Percentiles rank a stretch among this genome's conserved stretches.
phyloP scores from a whole-genome alignment of 495 filamentous ascomycete species.

The Letharia columbiana region DNA sequence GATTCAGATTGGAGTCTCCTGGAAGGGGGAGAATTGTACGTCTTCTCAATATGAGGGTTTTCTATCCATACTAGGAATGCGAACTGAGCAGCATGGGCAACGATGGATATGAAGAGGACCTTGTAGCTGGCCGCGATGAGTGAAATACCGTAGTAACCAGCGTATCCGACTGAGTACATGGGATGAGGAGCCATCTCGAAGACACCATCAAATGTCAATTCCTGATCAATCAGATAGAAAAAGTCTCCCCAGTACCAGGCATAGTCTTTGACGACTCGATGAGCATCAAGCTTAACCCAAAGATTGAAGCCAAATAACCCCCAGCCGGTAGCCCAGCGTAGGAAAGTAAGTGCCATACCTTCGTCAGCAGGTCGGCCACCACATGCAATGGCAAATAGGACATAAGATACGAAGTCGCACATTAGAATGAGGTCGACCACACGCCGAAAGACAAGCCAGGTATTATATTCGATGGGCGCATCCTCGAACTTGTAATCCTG shows the following conservation, averaged over 20 bases:
- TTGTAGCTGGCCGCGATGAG: constrained; percentile 97
- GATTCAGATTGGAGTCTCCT: constrained; percentile 45
- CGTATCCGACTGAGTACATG: constrained; percentile 98
- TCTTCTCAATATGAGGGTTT: constrained; percentile 97
- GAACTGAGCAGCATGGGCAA: constrained; percentile 92
- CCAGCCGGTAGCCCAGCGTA: constrained; percentile 76
- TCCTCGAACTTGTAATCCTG: constrained; percentile 88
- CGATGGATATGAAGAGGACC: constrained; percentile 89
- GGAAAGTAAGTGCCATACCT: constrained; percentile 52
- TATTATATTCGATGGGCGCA: constrained; percentile 95
- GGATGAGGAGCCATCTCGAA: constrained; percentile 99
- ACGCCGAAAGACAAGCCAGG: constrained; percentile 92
- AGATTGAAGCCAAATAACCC: constrained; percentile 86
- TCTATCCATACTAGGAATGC: constrained; percentile 83
- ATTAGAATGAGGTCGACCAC: constrained; percentile 94
- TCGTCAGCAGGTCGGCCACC: constrained; percentile 65
- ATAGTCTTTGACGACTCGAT: constrained; percentile 98
- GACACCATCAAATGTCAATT: constrained; percentile 95
- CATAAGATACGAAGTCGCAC: constrained; percentile 97
- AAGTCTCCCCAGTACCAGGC: constrained; percentile 99
- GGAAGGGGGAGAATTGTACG: constrained; percentile 82
- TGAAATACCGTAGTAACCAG: constrained; percentile 97
- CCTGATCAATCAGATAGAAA: constrained; percentile 96
- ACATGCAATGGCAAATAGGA: constrained; percentile 88
- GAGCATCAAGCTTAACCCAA: constrained; percentile 97